These are phyloP conservation scores for Actinomortierella wolfii DNA, from an alignment of 371 early-diverging fungal genomes.

Conservation along the genomic window DNA sequence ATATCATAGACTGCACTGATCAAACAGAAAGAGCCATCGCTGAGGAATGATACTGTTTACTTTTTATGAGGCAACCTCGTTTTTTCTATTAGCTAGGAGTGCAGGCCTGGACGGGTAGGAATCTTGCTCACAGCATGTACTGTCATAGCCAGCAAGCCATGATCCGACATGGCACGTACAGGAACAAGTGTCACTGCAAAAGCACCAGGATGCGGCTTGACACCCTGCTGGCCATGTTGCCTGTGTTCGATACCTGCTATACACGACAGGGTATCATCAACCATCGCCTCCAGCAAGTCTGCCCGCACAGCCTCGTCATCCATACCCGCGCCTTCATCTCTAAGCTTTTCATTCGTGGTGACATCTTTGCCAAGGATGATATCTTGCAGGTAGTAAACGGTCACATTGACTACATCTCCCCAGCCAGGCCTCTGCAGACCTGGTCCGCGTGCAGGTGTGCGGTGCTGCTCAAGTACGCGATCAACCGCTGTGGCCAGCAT, in stretches of 20 bases:
- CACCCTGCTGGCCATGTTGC: too few relatives aligned
- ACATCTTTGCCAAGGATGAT: constrained; percentile 2
- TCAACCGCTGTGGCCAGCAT: constrained; percentile 31
- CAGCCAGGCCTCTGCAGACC: constrained; percentile 19
- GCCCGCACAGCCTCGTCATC: neutral
- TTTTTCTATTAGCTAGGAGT: too few relatives aligned
- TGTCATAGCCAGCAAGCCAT: constrained; percentile 27
- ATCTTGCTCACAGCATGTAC: constrained; percentile 27
- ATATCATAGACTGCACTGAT: too few relatives aligned
- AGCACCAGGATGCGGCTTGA: neutral
- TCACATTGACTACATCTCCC: constrained; percentile 29
- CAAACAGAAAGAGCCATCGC: too few relatives aligned
- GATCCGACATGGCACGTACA: constrained; percentile 30
- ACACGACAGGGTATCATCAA: constrained; percentile 14
- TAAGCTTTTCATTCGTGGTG: too few relatives aligned
- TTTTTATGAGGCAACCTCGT: too few relatives aligned
- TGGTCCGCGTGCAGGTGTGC: constrained; percentile 14
- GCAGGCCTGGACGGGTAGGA: constrained; percentile 30
- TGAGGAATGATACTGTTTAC: too few relatives aligned
- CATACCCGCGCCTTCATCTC: too few relatives aligned
- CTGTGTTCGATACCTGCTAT: too few relatives aligned
- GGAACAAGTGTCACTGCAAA: constrained; percentile 36
- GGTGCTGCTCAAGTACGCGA: constrained; percentile 17
- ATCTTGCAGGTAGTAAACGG: constrained; percentile 27
- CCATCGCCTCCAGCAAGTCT: neutral